phyloP scores from a whole-genome alignment of 2,329 filamentous ascomycete genomes.

The Eurotiales sp. region DNA sequence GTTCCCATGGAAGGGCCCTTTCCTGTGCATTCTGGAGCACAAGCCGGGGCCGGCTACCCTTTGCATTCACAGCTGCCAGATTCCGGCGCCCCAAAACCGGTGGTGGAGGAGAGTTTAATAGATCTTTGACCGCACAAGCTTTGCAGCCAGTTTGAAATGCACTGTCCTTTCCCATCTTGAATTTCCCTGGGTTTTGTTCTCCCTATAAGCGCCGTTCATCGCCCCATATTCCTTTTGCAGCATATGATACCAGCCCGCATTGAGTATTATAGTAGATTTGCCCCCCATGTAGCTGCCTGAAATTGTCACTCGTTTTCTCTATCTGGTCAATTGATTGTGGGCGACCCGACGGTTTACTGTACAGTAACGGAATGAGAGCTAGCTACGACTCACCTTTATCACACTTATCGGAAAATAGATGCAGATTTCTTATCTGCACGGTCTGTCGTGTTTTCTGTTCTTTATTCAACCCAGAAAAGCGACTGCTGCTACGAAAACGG shows the following conservation, averaged over 20 bases:
- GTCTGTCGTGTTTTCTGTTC: background rate
- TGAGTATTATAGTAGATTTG: conserved; percentile 4
- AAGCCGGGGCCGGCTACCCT: conserved; percentile 15
- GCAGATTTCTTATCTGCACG: too few species aligned
- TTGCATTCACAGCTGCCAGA: conserved; percentile 20
- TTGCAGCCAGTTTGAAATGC: too few species aligned
- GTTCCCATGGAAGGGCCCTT: conserved; percentile 18
- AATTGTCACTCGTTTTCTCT: background rate
- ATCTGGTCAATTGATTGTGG: too few species aligned
- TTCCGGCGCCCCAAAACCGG: conserved; percentile 20
- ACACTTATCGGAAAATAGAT: too few species aligned
- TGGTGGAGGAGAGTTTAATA: conserved; percentile 30
- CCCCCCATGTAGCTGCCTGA: background rate
- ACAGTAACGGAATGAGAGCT: background rate
- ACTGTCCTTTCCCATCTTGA: background rate
- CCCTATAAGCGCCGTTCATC: background rate
- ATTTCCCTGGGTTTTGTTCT: background rate
- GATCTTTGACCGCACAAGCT: conserved; percentile 23
- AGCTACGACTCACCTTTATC: too few species aligned
- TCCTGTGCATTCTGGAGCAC: conserved; percentile 9
- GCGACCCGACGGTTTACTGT: too few species aligned
- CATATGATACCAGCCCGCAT: conserved; percentile 15
- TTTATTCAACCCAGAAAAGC: too few species aligned
- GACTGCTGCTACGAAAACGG: too few species aligned
- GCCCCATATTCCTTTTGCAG: background rate